phyloP scores from a whole-genome alignment of 257 asterid genomes.

The Scutellaria minor region DNA sequence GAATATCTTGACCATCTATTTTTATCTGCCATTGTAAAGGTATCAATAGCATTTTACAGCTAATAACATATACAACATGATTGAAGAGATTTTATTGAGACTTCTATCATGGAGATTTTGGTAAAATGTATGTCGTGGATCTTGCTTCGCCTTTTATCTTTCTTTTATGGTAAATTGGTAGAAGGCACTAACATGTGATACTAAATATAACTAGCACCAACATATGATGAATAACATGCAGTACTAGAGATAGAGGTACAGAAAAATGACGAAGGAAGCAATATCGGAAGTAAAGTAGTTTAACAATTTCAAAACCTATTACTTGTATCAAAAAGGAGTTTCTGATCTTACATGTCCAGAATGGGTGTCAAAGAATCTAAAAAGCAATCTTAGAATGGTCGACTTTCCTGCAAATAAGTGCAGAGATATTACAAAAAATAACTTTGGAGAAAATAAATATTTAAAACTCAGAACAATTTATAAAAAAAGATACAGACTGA shows the following conservation, averaged over 20 bases:
- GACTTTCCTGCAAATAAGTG: conserved; percentile 76
- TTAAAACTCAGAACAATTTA: background rate
- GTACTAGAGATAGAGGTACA: conserved; percentile 23
- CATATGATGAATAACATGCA: conserved; percentile 2
- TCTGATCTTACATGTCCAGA: conserved; percentile 75
- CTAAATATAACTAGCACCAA: conserved; percentile 18
- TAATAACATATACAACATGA: conserved; percentile 5
- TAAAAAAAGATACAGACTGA: background rate
- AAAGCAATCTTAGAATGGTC: conserved; percentile 91
- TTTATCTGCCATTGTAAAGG: conserved; percentile 60
- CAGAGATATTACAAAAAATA: conserved; percentile 19
- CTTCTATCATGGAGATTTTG: background rate
- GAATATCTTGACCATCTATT: conserved; percentile 93
- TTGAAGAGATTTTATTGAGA: conserved; percentile 12
- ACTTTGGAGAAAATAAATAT: background rate
- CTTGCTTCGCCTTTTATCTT: background rate
- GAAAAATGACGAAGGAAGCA: conserved; percentile 18
- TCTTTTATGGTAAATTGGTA: conserved; percentile 11
- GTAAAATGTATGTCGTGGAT: background rate
- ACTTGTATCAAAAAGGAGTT: conserved; percentile 14
- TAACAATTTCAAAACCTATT: conserved; percentile 18
- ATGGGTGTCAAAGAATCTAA: conserved; percentile 83
- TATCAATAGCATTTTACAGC: conserved; percentile 17
- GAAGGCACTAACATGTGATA: conserved; percentile 17
- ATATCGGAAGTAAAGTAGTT: conserved; percentile 20